A percentile compares a stretch with the other conserved stretches of the same genome.
phyloP scores from a whole-genome alignment of 257 asterid species.

The Capsicum baccatum region DNA sequence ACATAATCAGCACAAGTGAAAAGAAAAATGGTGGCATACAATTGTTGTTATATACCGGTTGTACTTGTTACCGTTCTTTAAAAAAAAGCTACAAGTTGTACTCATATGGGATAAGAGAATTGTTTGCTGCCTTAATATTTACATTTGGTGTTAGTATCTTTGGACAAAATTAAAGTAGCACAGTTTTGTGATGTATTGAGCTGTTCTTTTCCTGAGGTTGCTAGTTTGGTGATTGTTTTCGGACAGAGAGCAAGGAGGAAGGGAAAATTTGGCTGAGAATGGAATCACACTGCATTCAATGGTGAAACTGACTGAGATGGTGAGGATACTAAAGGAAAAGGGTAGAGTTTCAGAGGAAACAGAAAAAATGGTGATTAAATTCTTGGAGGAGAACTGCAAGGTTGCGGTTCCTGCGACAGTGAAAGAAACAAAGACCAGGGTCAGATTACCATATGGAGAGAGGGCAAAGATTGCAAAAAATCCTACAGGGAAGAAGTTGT shows the following conservation, averaged over 20 bases:
- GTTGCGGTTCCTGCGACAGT: slow-evolving; percentile 61
- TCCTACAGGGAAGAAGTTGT: slow-evolving; percentile 88
- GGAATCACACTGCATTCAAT: slow-evolving; percentile 85
- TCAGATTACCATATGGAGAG: slow-evolving; percentile 72
- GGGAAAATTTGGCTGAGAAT: slow-evolving; percentile 87
- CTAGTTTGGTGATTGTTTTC: slow-evolving; percentile 32
- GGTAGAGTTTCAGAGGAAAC: slow-evolving; percentile 91
- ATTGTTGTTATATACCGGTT: too few species aligned
- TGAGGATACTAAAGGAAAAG: slow-evolving; percentile 83
- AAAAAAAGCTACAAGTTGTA: too few species aligned
- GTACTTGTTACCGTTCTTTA: too few species aligned
- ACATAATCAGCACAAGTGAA: too few species aligned
- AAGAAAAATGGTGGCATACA: too few species aligned
- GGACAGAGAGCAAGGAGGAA: slow-evolving; percentile 94
- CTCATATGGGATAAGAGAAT: too few species aligned
- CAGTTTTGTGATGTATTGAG: not conserved
- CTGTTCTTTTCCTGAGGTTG: not conserved
- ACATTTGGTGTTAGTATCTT: not conserved
- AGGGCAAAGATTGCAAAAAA: slow-evolving; percentile 82
- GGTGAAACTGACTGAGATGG: slow-evolving; percentile 91
- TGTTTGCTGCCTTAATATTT: not conserved
- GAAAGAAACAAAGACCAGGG: slow-evolving; percentile 44
- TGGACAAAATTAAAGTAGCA: not conserved
- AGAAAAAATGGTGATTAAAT: slow-evolving; percentile 74
- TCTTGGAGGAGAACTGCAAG: slow-evolving; percentile 79